These are phyloP conservation scores for Trypanosoma vivax DNA, from an alignment of 208 protist genomes.

Conservation along the genomic window DNA sequence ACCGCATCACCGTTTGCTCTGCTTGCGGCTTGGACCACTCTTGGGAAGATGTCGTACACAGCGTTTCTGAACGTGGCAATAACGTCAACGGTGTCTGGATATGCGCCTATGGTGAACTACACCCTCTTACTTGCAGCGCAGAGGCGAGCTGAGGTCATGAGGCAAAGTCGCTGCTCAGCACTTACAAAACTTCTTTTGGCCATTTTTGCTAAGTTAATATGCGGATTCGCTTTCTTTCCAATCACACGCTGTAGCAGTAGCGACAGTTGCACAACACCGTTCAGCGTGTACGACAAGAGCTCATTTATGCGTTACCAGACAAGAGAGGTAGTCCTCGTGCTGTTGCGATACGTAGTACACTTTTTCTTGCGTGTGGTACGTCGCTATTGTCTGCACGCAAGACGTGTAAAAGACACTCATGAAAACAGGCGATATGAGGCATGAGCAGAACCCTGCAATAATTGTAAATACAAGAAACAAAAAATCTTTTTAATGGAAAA, in stretches of 20 bases:
- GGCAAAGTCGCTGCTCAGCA: constrained; percentile 20
- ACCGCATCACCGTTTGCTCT: constrained; percentile 51
- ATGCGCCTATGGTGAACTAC: constrained; percentile 38
- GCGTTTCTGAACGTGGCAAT: constrained; percentile 57
- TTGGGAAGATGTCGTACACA: constrained; percentile 58
- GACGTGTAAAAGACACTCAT: no score
- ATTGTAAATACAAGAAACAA: no score
- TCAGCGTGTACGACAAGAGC: constrained; percentile 30
- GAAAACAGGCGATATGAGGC: no score
- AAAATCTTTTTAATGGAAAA: no score
- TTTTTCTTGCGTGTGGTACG: constrained; percentile 24
- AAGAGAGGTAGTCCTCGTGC: constrained; percentile 44
- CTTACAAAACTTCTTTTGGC: constrained; percentile 36
- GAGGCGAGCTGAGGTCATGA: constrained; percentile 29
- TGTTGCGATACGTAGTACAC: constrained; percentile 47
- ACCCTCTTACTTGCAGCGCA: constrained; percentile 23
- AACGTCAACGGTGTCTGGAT: constrained; percentile 34
- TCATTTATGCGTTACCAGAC: constrained; percentile 49
- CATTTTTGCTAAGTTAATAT: constrained; percentile 35
- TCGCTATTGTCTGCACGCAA: no score
- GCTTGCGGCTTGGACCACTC: constrained; percentile 50
- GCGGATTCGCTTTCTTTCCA: constrained; percentile 57
- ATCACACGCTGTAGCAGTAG: constrained; percentile 59
- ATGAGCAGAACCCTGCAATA: no score
- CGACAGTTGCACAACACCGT: constrained; percentile 32